Conservation (phyloP, 2,329 filamentous ascomycete genomes). For the Geoglossum cookeanum region DNA sequence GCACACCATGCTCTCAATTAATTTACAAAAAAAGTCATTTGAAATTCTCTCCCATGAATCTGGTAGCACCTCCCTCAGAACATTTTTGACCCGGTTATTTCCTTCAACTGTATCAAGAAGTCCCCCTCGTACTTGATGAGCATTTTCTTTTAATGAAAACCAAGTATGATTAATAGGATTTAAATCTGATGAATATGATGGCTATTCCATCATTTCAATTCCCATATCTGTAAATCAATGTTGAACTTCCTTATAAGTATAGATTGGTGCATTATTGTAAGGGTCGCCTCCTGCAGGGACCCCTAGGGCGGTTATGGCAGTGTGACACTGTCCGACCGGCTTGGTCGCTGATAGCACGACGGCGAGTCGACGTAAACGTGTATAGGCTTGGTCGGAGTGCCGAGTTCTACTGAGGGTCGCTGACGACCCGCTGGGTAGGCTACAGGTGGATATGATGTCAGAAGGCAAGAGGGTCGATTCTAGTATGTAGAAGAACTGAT, state of each 20-base stretch:
- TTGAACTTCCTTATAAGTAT: conserved; percentile 7
- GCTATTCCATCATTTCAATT: conserved; percentile 9
- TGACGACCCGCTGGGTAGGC: too few relatives aligned
- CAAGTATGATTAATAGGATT: conserved; percentile 14
- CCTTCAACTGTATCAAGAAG: not conserved
- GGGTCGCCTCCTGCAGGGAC: too few relatives aligned
- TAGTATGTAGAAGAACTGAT: too few relatives aligned
- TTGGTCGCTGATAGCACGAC: too few relatives aligned
- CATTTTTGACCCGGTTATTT: not conserved
- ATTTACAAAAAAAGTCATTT: not conserved
- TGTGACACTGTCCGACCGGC: too few relatives aligned
- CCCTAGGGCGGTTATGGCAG: too few relatives aligned
- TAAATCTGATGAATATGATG: conserved; percentile 11
- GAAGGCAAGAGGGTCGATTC: too few relatives aligned
- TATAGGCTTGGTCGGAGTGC: too few relatives aligned
- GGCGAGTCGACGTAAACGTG: too few relatives aligned
- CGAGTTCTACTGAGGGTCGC: too few relatives aligned
- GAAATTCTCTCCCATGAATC: not conserved
- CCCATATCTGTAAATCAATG: conserved; percentile 9
- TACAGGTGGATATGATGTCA: too few relatives aligned
- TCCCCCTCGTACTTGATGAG: conserved; percentile 4
- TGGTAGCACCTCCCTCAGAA: not conserved
- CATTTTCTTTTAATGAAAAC: conserved; percentile 9
- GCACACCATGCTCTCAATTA: too few relatives aligned
- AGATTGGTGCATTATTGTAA: conserved; percentile 13